A percentile compares a stretch with the other conserved stretches of the same genome.
Conservation (phyloP, 768 basidiomycete genomes). For the Tylopilus subfusipes region DNA sequence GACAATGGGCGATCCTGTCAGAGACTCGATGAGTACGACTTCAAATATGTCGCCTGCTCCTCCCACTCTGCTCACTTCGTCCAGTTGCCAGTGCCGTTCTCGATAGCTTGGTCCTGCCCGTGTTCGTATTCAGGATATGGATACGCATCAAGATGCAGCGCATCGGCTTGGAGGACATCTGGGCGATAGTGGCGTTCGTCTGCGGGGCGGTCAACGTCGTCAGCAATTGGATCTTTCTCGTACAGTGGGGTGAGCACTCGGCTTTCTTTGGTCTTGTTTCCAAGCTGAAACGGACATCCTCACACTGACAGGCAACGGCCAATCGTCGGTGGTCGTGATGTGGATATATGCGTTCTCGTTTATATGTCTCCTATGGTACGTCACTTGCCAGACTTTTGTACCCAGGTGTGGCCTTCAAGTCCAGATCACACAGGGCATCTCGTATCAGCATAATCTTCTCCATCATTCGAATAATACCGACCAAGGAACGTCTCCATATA, state of each 20-base stretch:
- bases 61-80: too few relatives aligned
- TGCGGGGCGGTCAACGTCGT: slow-evolving; percentile 7
- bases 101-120: neutral
- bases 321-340: neutral
- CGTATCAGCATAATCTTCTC: slow-evolving; percentile 22
- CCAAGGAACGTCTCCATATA: slow-evolving; percentile 7
- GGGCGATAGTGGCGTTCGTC: slow-evolving; percentile 14
- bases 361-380: slow-evolving; percentile 15
- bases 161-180: slow-evolving; percentile 23
- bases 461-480: slow-evolving; percentile 17
- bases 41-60: too few relatives aligned
- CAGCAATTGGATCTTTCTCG: slow-evolving; percentile 10
- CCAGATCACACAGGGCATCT: slow-evolving; percentile 11
- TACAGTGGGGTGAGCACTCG: neutral
- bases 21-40: too few relatives aligned
- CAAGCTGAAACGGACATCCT: neutral
- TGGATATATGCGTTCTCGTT: slow-evolving; percentile 18
- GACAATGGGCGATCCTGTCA: too few relatives aligned
- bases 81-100: too few relatives aligned
- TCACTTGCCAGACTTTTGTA: neutral
- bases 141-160: slow-evolving; percentile 20
- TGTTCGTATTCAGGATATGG: slow-evolving; percentile 16
- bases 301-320: neutral
- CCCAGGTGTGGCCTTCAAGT: neutral
- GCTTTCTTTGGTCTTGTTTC: neutral